Evolutionary conservation across 1,284 basidiomycete genomes (phyloP), one percentile per base, ranked within the genome.

Genomic region (Marasmius sp.): DNA sequence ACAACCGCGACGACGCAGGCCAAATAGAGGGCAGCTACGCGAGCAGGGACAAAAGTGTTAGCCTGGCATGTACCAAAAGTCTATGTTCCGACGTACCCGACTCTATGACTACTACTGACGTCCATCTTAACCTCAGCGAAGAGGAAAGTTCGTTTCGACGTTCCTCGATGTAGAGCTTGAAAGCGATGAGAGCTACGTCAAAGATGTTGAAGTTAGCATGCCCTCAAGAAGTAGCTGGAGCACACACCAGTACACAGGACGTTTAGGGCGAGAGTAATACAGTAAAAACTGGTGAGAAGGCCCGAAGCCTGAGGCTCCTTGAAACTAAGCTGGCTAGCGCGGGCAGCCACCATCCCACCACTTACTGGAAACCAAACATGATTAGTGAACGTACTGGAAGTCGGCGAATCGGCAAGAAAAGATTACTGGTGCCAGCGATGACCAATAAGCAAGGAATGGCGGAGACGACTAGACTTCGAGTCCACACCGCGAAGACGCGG

Each of bases 181-280:
- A 47, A 20, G 58, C 58, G 22, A 63, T 63, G 53, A 63, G 22
- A 33, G 57, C 61, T 63, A 9, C 1, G 18, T 11, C 18, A 38
- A 18, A 10, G 47, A 57, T 45, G 27, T 27, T 27, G 6, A 36
- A 4, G 20, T 14, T 11, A 14, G 9, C 7, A n/a, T 36, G 33
- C 16, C 16, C 27, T 27, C 27, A 5, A 27, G 27, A 18, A 27
- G n/a, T 14, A n/a, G 33, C 12, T 39, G 27, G 6, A 27, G 39
- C 18, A 60, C 59, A 39, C 34, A 63, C 61, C 39, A 11, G 61
- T 63, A 34, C 51, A 63, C n/a, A 63, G 16, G 10, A 63, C 52
- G 45, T 63, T 63, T 6, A 63, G 43, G 11, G 20, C 53, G 36
- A 63, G n/a, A 14, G 61, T 63, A 34, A 63, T 56, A 7, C 57